phyloP scores from a whole-genome alignment of 176 grass and related monocot genomes.

The Oryza meyeriana region DNA sequence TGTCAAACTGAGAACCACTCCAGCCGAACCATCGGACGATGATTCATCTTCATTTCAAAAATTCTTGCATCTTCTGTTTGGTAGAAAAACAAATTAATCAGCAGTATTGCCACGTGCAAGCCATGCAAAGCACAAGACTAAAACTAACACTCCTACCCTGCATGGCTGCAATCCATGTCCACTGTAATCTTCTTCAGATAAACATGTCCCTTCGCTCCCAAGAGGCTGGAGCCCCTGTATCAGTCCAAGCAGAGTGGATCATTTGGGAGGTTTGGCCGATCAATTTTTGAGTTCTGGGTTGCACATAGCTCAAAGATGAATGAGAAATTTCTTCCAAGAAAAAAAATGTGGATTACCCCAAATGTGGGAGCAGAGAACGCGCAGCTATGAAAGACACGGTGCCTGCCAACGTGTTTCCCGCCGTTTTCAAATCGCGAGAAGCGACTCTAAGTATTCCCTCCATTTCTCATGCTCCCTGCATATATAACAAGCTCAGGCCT shows the following conservation, averaged over 20 bases:
- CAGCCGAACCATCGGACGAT: background rate
- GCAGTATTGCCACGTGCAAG: conserved; percentile 3
- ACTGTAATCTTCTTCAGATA: background rate
- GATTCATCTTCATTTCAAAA: background rate
- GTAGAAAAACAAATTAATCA: background rate
- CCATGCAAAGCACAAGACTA: background rate
- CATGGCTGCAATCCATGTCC: background rate
- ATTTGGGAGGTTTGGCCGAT: conserved; percentile 22
- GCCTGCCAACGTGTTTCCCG: conserved; percentile 25
- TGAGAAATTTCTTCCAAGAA: background rate
- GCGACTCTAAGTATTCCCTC: background rate
- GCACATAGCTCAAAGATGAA: background rate
- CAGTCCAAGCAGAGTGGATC: background rate
- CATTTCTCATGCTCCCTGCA: background rate
- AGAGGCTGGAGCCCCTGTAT: background rate
- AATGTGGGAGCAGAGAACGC: background rate
- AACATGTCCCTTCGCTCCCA: background rate
- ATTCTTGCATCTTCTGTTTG: background rate
- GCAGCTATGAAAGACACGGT: background rate
- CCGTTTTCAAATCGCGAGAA: conserved; percentile 24
- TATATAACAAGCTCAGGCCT: background rate
- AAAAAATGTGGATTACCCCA: background rate
- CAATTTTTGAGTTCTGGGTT: conserved; percentile 3
- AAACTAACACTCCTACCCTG: background rate
- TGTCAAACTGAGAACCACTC: too few species aligned